phyloP scores from a whole-genome alignment of 2,329 filamentous ascomycete species.

The Graphilbum sp. region DNA sequence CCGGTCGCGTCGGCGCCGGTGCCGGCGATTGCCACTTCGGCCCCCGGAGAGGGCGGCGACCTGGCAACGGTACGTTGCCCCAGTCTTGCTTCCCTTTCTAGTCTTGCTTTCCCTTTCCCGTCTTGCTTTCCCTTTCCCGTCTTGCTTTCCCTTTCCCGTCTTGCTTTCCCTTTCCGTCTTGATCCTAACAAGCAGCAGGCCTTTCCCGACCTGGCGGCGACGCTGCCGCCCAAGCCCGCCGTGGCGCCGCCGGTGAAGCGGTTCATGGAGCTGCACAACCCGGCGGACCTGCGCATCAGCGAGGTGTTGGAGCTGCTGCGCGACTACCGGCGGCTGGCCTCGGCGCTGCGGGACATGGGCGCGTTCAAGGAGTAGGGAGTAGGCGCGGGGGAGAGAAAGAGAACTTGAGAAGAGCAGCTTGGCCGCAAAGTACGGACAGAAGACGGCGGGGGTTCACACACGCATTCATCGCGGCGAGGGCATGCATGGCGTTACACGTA shows the following conservation, averaged over 20 bases:
- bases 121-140: neutral
- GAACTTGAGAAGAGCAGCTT: too few species aligned
- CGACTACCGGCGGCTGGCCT: conserved; percentile 59
- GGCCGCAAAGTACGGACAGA: too few species aligned
- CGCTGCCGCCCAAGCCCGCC: conserved; percentile 39
- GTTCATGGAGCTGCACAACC: conserved; percentile 57
- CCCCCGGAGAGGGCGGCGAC: conserved; percentile 35
- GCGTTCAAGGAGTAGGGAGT: conserved; percentile 33
- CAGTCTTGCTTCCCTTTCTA: neutral
- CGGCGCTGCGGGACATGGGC: conserved; percentile 43
- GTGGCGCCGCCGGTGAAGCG: conserved; percentile 52
- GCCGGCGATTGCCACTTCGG: neutral
- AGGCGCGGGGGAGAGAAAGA: too few species aligned
- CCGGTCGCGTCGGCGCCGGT: neutral
- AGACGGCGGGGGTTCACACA: too few species aligned
- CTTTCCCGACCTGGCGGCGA: conserved; percentile 41
- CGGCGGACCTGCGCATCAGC: conserved; percentile 52
- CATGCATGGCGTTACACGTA: too few species aligned
- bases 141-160: neutral
- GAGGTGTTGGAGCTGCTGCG: conserved; percentile 56
- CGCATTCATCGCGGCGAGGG: too few species aligned
- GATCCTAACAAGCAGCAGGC: conserved; percentile 31
- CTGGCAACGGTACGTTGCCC: conserved; percentile 34
- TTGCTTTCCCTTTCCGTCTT: neutral
- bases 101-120: neutral